Conservation (phyloP, 1,284 basidiomycete species). For the Entoloma clypeatum region DNA sequence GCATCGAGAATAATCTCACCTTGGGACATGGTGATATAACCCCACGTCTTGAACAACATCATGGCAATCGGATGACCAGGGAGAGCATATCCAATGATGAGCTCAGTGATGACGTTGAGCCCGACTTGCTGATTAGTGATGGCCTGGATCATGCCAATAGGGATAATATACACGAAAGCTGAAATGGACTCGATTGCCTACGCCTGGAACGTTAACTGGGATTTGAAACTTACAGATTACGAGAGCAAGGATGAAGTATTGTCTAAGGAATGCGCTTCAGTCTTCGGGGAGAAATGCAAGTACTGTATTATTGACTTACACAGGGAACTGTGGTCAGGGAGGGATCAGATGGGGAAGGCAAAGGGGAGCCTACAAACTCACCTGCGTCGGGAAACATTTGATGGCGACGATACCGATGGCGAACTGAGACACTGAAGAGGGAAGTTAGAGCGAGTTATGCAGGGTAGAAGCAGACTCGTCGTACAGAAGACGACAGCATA, state of each 20-base stretch:
- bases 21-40: slow-evolving; percentile 45
- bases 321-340: slow-evolving; percentile 27
- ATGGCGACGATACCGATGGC: slow-evolving; percentile 50
- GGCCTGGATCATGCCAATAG: slow-evolving; percentile 66
- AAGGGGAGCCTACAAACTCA: slow-evolving; percentile 6
- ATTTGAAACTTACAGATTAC: slow-evolving; percentile 33
- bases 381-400: slow-evolving; percentile 48
- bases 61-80: slow-evolving; percentile 55
- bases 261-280: slow-evolving; percentile 18
- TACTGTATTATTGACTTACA: slow-evolving; percentile 22
- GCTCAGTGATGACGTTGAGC: slow-evolving; percentile 57
- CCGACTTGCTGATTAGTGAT: slow-evolving; percentile 63
- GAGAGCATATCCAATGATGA: slow-evolving; percentile 48
- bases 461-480: slow-evolving; percentile 19
- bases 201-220: slow-evolving; percentile 1
- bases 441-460: slow-evolving; percentile 2
- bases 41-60: slow-evolving; percentile 60
- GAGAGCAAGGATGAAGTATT: slow-evolving; percentile 46
- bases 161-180: slow-evolving; percentile 58
- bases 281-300: neutral
- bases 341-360: neutral
- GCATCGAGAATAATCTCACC: slow-evolving; percentile 21
- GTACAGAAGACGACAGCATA: slow-evolving; percentile 49
- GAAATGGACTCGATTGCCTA: slow-evolving; percentile 13
- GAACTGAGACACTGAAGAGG: slow-evolving; percentile 39